A percentile compares a stretch with the other conserved stretches of the same genome.
Conservation (phyloP, 2,329 filamentous ascomycete genomes). For the Ilyonectria robusta region DNA sequence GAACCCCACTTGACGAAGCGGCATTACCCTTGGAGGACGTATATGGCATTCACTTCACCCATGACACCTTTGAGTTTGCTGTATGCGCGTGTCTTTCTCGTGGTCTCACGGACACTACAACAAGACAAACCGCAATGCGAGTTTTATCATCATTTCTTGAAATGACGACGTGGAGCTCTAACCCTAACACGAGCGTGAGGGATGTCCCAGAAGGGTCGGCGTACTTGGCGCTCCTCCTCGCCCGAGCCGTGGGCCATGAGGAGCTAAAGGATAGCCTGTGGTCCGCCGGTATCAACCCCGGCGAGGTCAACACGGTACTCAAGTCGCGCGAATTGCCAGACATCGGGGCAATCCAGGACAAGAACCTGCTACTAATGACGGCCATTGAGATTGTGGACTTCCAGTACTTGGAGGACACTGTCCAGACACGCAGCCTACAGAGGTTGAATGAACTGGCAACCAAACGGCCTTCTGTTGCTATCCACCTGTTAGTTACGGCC, state of each 20-base stretch:
- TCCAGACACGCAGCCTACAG: constrained; percentile 70
- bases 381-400: constrained; percentile 78
- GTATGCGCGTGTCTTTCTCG: constrained; percentile 75
- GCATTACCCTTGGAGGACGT: constrained; percentile 73
- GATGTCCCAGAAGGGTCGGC: constrained; percentile 60
- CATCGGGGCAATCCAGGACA: constrained; percentile 67
- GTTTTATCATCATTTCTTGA: constrained; percentile 73
- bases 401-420: constrained; percentile 72
- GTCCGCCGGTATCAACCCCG: constrained; percentile 68
- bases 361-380: constrained; percentile 73
- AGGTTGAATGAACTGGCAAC: constrained; percentile 73
- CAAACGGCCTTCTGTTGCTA: constrained; percentile 68
- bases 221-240: constrained; percentile 73
- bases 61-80: constrained; percentile 77
- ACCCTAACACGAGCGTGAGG: constrained; percentile 30
- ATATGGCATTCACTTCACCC: constrained; percentile 75
- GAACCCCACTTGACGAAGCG: constrained; percentile 72
- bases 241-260: constrained; percentile 69
- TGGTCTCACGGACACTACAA: constrained; percentile 74
- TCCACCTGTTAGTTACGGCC: constrained; percentile 66
- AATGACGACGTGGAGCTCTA: constrained; percentile 49
- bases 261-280: constrained; percentile 75
- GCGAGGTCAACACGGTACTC: constrained; percentile 48
- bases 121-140: constrained; percentile 70
- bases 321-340: constrained; percentile 46